phyloP scores from a whole-genome alignment of 2,329 filamentous ascomycete species.

The Xylaria sp. region DNA sequence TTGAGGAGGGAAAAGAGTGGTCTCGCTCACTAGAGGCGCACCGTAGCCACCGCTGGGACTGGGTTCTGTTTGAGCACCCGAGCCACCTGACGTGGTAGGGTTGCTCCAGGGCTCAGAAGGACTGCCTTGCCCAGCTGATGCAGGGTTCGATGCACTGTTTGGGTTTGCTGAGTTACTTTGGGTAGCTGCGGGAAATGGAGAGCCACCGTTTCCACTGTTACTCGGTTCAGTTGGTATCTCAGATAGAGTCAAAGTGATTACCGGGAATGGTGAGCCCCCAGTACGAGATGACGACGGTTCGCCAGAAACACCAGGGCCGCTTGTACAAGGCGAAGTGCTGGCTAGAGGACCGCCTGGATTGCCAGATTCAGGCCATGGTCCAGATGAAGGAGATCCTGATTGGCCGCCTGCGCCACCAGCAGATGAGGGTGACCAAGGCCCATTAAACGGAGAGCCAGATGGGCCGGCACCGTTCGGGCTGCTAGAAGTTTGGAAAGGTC shows the following conservation, averaged over 20 bases:
- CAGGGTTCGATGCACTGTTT: conserved; percentile 35
- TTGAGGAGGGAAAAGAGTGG: conserved; percentile 39
- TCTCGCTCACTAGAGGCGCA: conserved; percentile 35
- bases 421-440: conserved; percentile 31
- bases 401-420: conserved; percentile 27
- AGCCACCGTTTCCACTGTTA: conserved; percentile 18
- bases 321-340: conserved; percentile 22
- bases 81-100: conserved; percentile 21
- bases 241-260: conserved; percentile 44
- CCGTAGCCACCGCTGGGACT: conserved; percentile 44
- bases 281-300: conserved; percentile 27
- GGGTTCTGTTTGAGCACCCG: conserved; percentile 26
- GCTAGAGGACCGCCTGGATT: conserved; percentile 26
- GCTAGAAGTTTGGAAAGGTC: conserved; percentile 17
- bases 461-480: conserved; percentile 16
- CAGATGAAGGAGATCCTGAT: conserved; percentile 33
- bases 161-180: conserved; percentile 26
- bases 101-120: conserved; percentile 32
- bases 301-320: conserved; percentile 14
- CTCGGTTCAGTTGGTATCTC: conserved; percentile 30
- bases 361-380: conserved; percentile 30
- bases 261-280: conserved; percentile 39
- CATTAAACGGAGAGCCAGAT: conserved; percentile 21
- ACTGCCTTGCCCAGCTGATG: conserved; percentile 37
- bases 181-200: conserved; percentile 22